Base-by-base conservation (phyloP, 176 grass and related monocot species). In the Juncus inflexus region DNA sequence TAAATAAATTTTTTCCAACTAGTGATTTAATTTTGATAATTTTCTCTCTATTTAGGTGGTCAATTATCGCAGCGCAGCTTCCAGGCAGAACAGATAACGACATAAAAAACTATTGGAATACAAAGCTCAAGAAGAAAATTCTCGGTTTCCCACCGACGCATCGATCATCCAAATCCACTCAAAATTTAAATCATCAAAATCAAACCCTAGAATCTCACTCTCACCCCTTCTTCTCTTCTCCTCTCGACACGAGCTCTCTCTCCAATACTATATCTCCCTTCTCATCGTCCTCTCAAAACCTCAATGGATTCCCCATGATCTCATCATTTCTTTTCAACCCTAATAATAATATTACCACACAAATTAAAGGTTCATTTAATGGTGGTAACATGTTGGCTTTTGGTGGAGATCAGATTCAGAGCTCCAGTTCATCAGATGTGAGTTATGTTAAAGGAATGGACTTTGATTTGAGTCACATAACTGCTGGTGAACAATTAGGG, bases 31-130 rank as follows among this genome's bases (percentile, higher is more conserved):
- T 4, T 69, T 15, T 16, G 12, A 9, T 40, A 55, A 14, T 55
- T 40, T 56, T 69, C 42, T 36, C 15, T 59, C 42, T 15, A 51
- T 53, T 62, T 73, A 89, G 82, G 63, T 90, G 87, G 87, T 90
- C 83, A 4, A 80, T 90, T 76, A 90, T 90, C 53, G 87, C 87
- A 50, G 76, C 87, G 1, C 87, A 90, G 52, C 79, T 90, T 52
- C 87, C 87, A 2, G 87, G 87, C 14, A 90, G 66, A 73, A 84
- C 81, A 2, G 81, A 84, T 52, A 84, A 84, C 36, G 81, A 84
- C 62, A 84, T 84, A 54, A 84, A 84, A 70, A 84, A 84, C 71
- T 84, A 84, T 64, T 84, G 81, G 81, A 84, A 84, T 64, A 84
- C 81, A 7, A 84, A 84, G 65, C 52, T 84, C 58, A 84, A 84